Base-by-base conservation (phyloP, 208 protist species). In the Acanthamoeba triangularis region DNA sequence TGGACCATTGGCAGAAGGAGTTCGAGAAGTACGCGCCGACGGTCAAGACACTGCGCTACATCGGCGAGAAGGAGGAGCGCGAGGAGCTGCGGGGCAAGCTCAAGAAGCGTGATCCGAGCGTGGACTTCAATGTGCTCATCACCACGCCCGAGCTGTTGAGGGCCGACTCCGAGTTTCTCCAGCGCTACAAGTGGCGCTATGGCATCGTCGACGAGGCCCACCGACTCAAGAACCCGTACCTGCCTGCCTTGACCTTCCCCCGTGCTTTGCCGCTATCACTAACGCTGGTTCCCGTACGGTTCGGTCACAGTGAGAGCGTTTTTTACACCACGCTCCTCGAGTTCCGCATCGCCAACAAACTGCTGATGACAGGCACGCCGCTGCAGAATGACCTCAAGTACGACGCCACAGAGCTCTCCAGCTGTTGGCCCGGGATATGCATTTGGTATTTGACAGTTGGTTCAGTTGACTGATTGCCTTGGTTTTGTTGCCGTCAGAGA, bases 1-100 rank as follows among this genome's bases (percentile, higher is more conserved):
- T 99, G 96, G 97, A 98, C 28, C 99, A 99, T 96, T 99, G 99
- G 99, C 98, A 98, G 47, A 97, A 98, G 35, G 99, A 99, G 97
- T 98, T 99, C 49, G 95, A 97, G 65, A 98, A 98, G 28, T 98
- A 97, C 97, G 98, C 97, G 93, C 99, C 99, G 6, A 97, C 94
- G 2, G 95, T 99, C 30, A 98, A 96, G 23, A 97, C 98, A 14
- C 98, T 99, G 88, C 98, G 98, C 90, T 99, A 99, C 91, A 99
- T 99, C 93, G 99, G 98, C 35, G 96, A 97, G 44, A 98, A 98
- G 90, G 97, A 99, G 59, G 97, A 99, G 54, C 98, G 99, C 63
- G 96, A 96, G 44, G 95, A 97, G 74, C 96, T 99, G 72, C 98
- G 99, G 65, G 92, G 97, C 52, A 99, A 98, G 1, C 30, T 97